Base-by-base conservation (phyloP, 306 rosid species). In the Malus orientalis region DNA sequence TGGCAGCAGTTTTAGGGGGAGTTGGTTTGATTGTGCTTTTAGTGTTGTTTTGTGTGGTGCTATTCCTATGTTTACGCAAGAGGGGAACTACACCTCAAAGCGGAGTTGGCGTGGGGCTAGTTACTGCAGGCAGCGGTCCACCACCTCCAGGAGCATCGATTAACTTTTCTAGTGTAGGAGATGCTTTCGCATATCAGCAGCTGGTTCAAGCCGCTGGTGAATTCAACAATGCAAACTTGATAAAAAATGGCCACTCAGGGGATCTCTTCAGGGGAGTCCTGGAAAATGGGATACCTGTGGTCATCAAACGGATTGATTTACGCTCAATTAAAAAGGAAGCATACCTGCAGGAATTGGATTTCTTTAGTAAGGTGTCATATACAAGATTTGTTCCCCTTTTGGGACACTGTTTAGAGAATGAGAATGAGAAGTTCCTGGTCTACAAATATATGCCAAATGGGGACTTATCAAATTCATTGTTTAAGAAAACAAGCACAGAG, bases 331-430 rank as follows among this genome's bases (percentile, higher is more conserved):
- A 84, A 85, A 95, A 76, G 71, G 93, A 90, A 25, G 74, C 91
- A 16, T 86, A 89, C 82, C 45, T 87, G 23, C 81, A 71, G 38
- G 98, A 95, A 76, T 75, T 95, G 81, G 96, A 95, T 14, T 89
- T 95, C 81, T 90, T 89, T 80, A 82, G 86, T 68, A 92, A 92
- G 84, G 88, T 85, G 69, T 87, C 91, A 65, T 84, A 89, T 86
- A n/a, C 84, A 70, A 84, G 97, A 82, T 86, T 95, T 74, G 96
- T 95, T 71, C 97, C 97, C 58, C 77, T 95, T 49, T 19, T 88
- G 80, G 98, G 97, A 65, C 88, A 95, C 78, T 95, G 97, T 85
- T 80, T 90, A 81, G 97, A 90, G 88, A 89, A 89, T 72, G 96
- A 92, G 78, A 86, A 89, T 7, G 95, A 90, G 86, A 95, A 92